Conservation (phyloP, 2,329 filamentous ascomycete genomes). For the Fusarium continuum region DNA sequence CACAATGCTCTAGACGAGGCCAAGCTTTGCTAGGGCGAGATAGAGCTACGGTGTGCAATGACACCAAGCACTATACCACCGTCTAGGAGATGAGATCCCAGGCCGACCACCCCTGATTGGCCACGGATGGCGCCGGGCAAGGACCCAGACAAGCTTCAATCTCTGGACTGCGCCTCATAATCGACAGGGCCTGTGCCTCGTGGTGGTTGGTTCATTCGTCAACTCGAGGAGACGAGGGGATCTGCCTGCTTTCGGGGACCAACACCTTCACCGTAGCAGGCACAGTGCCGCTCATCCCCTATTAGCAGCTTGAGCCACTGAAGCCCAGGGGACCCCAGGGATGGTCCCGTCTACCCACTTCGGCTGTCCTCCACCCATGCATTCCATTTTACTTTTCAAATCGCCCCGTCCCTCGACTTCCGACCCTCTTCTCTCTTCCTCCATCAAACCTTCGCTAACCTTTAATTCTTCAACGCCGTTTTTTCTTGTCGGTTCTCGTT, state of each 20-base stretch:
- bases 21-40: slow-evolving; percentile 19
- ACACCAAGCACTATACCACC: slow-evolving; percentile 39
- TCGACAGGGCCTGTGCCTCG: slow-evolving; percentile 13
- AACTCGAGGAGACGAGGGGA: slow-evolving; percentile 4
- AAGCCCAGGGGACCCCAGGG: slow-evolving; percentile 20
- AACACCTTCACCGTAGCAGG: slow-evolving; percentile 16
- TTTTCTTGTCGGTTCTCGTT: slow-evolving; percentile 38
- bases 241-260: slow-evolving; percentile 10
- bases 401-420: slow-evolving; percentile 31
- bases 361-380: slow-evolving; percentile 12
- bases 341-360: slow-evolving; percentile 18
- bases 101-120: slow-evolving; percentile 33
- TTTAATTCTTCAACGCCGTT: slow-evolving; percentile 39
- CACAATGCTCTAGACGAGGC: neutral
- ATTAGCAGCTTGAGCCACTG: slow-evolving; percentile 30
- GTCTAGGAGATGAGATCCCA: slow-evolving; percentile 41
- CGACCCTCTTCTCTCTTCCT: slow-evolving; percentile 26
- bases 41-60: slow-evolving; percentile 30
- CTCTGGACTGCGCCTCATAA: slow-evolving; percentile 39
- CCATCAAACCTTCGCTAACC: slow-evolving; percentile 39
- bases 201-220: slow-evolving; percentile 21
- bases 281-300: slow-evolving; percentile 26
- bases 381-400: slow-evolving; percentile 37
- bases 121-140: slow-evolving; percentile 10
- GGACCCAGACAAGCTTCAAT: slow-evolving; percentile 43